phyloP scores from a whole-genome alignment of 2,329 filamentous ascomycete genomes.

The Neonectria neomacrospora region DNA sequence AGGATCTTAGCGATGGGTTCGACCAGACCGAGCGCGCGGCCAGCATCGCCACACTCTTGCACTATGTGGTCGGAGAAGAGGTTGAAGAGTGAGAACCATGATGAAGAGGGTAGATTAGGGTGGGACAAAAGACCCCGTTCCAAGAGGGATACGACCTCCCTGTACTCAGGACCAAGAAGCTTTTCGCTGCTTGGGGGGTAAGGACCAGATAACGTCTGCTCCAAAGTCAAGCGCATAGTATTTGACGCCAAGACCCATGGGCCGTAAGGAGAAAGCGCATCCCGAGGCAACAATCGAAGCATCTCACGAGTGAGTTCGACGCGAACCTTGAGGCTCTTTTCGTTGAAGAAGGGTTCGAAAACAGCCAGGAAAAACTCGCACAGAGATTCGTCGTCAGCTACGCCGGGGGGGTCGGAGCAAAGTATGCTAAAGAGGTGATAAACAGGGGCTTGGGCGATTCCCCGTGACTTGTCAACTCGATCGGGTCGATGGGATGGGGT shows the following conservation, averaged over 20 bases:
- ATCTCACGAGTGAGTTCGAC: conserved; percentile 63
- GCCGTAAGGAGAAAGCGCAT: conserved; percentile 58
- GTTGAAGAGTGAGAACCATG: conserved; percentile 68
- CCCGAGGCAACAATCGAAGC: conserved; percentile 60
- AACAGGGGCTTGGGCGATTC: conserved; percentile 67
- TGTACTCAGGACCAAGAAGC: conserved; percentile 74
- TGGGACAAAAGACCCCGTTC: conserved; percentile 66
- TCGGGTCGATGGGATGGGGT: conserved; percentile 73
- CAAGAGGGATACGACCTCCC: conserved; percentile 75
- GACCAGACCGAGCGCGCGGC: conserved; percentile 72
- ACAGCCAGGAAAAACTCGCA: conserved; percentile 60
- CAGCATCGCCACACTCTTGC: conserved; percentile 74
- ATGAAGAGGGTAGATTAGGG: conserved; percentile 57
- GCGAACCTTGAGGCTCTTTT: conserved; percentile 57
- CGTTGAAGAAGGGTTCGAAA: conserved; percentile 68
- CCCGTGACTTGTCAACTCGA: conserved; percentile 62
- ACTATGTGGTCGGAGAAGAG: conserved; percentile 66
- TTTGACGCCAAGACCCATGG: conserved; percentile 64
- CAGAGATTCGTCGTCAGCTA: conserved; percentile 59
- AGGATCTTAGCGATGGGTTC: conserved; percentile 75
- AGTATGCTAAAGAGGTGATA: conserved; percentile 74
- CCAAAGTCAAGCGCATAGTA: conserved; percentile 56
- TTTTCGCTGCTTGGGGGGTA: conserved; percentile 48
- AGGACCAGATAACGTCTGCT: conserved; percentile 45
- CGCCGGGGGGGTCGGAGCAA: conserved; percentile 59